Conservation (phyloP, 2,329 filamentous ascomycete species). For the Zymoseptoria crescenta region DNA sequence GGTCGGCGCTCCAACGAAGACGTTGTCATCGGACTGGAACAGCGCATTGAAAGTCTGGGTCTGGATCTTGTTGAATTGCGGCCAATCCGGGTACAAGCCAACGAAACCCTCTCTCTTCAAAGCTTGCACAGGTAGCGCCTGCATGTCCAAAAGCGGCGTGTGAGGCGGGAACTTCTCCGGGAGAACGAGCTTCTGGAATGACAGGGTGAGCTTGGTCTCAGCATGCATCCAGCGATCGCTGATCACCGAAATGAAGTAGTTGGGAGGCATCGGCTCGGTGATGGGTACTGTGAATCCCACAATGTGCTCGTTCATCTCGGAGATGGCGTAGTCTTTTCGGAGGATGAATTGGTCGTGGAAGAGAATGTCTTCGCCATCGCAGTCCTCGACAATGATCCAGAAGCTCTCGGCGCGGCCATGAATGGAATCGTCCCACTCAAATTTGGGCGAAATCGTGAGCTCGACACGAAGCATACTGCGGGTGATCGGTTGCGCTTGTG, state of each 20-base stretch:
- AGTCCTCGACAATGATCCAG: conserved; percentile 96
- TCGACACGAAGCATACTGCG: conserved; percentile 87
- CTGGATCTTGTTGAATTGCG: conserved; percentile 93
- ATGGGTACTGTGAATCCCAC: conserved; percentile 96
- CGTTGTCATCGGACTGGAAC: conserved; percentile 84
- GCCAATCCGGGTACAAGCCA: conserved; percentile 72
- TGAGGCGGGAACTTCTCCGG: conserved; percentile 94
- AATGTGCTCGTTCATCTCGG: conserved; percentile 85
- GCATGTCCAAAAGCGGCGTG: conserved; percentile 83
- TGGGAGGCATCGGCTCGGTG: conserved; percentile 93
- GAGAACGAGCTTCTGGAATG: conserved; percentile 88
- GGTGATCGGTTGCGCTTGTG: conserved; percentile 89
- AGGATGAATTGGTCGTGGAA: conserved; percentile 93
- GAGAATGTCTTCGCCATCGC: conserved; percentile 90
- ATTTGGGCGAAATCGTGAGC: conserved; percentile 85
- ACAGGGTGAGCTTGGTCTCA: conserved; percentile 85
- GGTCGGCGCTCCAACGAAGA: conserved; percentile 85
- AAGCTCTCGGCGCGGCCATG: conserved; percentile 87
- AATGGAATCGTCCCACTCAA: conserved; percentile 85
- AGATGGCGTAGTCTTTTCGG: conserved; percentile 75
- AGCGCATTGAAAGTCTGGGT: conserved; percentile 95
- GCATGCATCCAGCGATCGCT: conserved; percentile 99
- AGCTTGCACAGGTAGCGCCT: conserved; percentile 80
- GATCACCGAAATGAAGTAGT: conserved; percentile 93
- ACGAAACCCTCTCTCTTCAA: conserved; percentile 80